These are phyloP conservation scores for Tricholoma sp. DNA, from an alignment of 768 basidiomycete genomes.

Conservation along the genomic window DNA sequence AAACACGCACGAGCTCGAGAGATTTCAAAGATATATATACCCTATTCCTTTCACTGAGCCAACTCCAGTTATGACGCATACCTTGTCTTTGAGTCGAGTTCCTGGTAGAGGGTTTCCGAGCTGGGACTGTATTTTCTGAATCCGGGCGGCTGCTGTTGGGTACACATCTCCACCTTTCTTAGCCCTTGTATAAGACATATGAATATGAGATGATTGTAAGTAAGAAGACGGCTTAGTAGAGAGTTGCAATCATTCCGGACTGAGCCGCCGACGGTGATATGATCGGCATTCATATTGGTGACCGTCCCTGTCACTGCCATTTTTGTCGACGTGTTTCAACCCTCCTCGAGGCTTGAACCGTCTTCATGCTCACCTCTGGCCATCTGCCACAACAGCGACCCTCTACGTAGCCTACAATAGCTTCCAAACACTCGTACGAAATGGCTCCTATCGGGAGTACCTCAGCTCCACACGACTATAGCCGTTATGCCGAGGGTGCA, in stretches of 20 bases:
- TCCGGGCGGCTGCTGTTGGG: conserved; percentile 57
- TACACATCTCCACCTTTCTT: conserved; percentile 41
- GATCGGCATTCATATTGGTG: not conserved
- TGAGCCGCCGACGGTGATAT: not conserved
- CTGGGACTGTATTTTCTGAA: conserved; percentile 66
- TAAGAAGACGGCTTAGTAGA: too few species aligned
- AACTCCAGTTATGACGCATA: conserved; percentile 85
- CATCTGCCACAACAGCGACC: too few species aligned
- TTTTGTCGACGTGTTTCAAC: too few species aligned
- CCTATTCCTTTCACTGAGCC: conserved; percentile 88
- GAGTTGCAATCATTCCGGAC: too few species aligned
- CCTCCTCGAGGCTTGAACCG: too few species aligned
- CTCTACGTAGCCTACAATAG: conserved; percentile 3
- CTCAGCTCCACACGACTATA: conserved; percentile 14
- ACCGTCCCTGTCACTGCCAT: too few species aligned
- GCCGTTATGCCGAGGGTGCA: conserved; percentile 88
- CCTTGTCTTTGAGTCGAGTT: conserved; percentile 64
- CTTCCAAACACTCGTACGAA: conserved; percentile 26
- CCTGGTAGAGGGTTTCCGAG: conserved; percentile 48
- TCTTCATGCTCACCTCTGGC: too few species aligned
- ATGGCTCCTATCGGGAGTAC: conserved; percentile 37
- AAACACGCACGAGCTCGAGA: not conserved
- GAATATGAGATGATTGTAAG: too few species aligned
- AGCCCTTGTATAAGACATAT: conserved; percentile 27
- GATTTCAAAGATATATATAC: conserved; percentile 33